Conservation (phyloP, 1,284 basidiomycete species). For the Ustilago trichophora region DNA sequence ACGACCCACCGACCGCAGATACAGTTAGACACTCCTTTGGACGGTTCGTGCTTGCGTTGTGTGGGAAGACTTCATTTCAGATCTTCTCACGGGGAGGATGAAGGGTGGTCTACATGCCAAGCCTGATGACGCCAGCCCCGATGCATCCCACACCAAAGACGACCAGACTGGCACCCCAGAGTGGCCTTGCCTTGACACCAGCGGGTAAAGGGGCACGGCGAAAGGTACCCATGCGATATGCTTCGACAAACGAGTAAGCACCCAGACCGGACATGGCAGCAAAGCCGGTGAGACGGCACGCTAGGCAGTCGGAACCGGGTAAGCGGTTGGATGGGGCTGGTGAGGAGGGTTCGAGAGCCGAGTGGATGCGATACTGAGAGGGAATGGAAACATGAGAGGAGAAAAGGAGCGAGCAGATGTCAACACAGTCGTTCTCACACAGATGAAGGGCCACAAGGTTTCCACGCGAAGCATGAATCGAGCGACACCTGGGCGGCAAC, state of each 20-base stretch:
- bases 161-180: constrained; percentile 48
- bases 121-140: constrained; percentile 41
- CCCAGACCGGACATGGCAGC: constrained; percentile 54
- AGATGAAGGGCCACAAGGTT: background rate
- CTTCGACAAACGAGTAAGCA: constrained; percentile 56
- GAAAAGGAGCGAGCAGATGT: constrained; percentile 2
- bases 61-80: constrained; percentile 12
- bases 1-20: too few species aligned
- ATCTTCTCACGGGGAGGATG: background rate
- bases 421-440: constrained; percentile 26
- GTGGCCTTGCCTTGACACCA: constrained; percentile 31
- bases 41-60: background rate
- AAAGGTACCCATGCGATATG: constrained; percentile 51
- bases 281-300: constrained; percentile 61
- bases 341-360: constrained; percentile 20
- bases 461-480: too few species aligned
- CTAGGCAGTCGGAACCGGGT: constrained; percentile 50
- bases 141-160: constrained; percentile 41
- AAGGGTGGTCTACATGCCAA: constrained; percentile 22
- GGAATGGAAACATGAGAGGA: constrained; percentile 1
- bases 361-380: constrained; percentile 28
- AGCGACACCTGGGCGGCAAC: too few species aligned
- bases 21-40: too few species aligned
- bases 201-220: constrained; percentile 24
- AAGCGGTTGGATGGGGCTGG: constrained; percentile 1